Evolutionary conservation across 352 stramenopile species (phyloP).

Genomic region (Globisporangium nunn): DNA sequence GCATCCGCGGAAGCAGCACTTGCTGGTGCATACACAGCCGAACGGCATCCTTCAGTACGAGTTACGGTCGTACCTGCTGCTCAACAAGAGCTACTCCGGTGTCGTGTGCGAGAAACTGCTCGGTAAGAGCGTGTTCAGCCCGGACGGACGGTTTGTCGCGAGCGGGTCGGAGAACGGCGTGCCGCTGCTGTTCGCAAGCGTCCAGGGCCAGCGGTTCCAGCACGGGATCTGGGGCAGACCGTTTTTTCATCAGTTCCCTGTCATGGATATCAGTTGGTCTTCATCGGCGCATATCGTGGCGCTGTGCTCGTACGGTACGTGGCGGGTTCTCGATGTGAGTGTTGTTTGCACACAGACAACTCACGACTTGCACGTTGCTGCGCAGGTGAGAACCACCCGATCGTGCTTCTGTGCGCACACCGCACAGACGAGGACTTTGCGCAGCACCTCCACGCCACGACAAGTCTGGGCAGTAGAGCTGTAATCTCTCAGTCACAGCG

Average conservation of each 20-base stretch:
- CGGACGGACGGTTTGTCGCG: conserved; percentile 56
- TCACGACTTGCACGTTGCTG: background rate
- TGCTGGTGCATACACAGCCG: conserved; percentile 59
- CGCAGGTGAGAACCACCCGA: conserved; percentile 43
- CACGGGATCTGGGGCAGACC: conserved; percentile 40
- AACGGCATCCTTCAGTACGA: conserved; percentile 67
- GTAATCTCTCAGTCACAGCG: background rate
- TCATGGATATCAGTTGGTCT: conserved; percentile 59
- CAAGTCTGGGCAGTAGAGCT: background rate
- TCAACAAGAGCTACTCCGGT: conserved; percentile 64
- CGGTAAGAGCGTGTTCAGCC: conserved; percentile 46
- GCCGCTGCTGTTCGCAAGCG: conserved; percentile 42
- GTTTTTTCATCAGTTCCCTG: conserved; percentile 45
- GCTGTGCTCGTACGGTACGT: conserved; percentile 47
- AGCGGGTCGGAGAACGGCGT: conserved; percentile 59
- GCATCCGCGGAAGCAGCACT: conserved; percentile 55
- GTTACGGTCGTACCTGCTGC: conserved; percentile 57
- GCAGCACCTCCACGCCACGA: conserved; percentile 4
- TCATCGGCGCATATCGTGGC: conserved; percentile 54
- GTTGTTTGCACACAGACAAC: background rate
- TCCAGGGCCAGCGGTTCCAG: conserved; percentile 39
- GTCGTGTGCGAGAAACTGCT: conserved; percentile 39
- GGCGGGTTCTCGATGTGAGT: background rate
- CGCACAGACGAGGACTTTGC: conserved; percentile 32
- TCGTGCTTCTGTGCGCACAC: conserved; percentile 53